Evolutionary conservation across 768 basidiomycete species (phyloP).

Genomic region (Boletellus ananiceps): DNA sequence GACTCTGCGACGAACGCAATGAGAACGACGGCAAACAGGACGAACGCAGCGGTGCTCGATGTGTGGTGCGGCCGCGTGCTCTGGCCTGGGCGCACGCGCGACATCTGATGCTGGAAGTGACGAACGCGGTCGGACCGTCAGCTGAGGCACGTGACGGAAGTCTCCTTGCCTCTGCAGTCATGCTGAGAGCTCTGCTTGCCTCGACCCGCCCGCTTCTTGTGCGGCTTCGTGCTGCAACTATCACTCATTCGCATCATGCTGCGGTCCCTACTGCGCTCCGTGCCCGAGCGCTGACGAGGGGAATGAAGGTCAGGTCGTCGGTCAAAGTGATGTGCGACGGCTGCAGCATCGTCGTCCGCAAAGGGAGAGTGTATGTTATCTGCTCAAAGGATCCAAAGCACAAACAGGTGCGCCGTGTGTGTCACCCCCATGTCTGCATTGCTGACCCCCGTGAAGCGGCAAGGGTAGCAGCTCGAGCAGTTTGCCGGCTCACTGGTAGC

Average conservation of each 20-base stretch:
- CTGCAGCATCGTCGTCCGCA: slow-evolving; percentile 82
- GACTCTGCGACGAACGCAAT: slow-evolving; percentile 75
- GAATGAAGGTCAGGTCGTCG: slow-evolving; percentile 95
- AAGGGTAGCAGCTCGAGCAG: slow-evolving; percentile 44
- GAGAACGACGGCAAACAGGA: slow-evolving; percentile 56
- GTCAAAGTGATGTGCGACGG: slow-evolving; percentile 95
- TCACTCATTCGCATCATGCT: slow-evolving; percentile 30
- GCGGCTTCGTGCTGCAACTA: slow-evolving; percentile 43
- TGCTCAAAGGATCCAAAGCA: slow-evolving; percentile 95
- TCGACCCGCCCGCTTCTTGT: slow-evolving; percentile 59
- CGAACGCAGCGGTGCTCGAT: slow-evolving; percentile 42
- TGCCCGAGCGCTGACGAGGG: slow-evolving; percentile 47
- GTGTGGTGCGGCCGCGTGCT: neutral
- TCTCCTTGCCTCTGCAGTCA: slow-evolving; percentile 19
- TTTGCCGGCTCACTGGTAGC: neutral
- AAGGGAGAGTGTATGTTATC: slow-evolving; percentile 88
- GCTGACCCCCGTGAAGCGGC: slow-evolving; percentile 44
- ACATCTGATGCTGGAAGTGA: slow-evolving; percentile 3
- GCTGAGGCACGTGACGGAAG: slow-evolving; percentile 9
- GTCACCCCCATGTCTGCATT: neutral
- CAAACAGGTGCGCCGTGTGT: slow-evolving; percentile 68
- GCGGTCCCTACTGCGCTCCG: slow-evolving; percentile 12
- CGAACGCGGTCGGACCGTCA: too few species aligned
- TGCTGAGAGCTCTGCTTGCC: slow-evolving; percentile 64
- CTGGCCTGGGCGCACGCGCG: neutral